phyloP scores from a whole-genome alignment of 371 early-diverging fungal genomes.

The Mortierella sp. region DNA sequence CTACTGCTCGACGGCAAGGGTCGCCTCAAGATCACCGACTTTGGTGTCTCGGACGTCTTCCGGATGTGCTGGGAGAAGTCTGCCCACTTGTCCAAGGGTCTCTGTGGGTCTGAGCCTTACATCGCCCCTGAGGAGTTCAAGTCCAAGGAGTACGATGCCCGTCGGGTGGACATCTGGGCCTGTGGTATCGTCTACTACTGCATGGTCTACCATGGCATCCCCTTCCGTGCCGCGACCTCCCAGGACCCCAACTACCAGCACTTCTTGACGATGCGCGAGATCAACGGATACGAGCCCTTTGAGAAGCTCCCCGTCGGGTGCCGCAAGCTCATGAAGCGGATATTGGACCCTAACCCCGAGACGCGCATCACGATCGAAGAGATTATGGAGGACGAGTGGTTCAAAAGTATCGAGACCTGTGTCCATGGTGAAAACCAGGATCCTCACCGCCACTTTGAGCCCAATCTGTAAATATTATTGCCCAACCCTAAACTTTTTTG shows the following conservation, averaged over 20 bases:
- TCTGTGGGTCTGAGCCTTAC: constrained; percentile 91
- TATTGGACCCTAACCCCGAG: constrained; percentile 85
- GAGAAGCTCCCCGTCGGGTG: constrained; percentile 64
- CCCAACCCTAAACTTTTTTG: constrained; percentile 79
- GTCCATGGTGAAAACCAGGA: constrained; percentile 55
- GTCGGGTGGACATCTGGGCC: constrained; percentile 88
- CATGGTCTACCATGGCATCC: constrained; percentile 78
- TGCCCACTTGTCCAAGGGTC: constrained; percentile 74
- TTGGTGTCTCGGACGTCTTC: constrained; percentile 96
- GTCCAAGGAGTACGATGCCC: constrained; percentile 79
- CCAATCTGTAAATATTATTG: constrained; percentile 71
- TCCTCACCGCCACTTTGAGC: constrained; percentile 55
- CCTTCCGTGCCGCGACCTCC: constrained; percentile 80
- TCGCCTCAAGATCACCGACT: constrained; percentile 97
- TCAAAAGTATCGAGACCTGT: constrained; percentile 72
- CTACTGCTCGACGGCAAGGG: constrained; percentile 86
- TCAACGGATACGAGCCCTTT: constrained; percentile 69
- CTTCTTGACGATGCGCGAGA: constrained; percentile 64
- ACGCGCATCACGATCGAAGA: constrained; percentile 74
- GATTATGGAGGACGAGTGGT: constrained; percentile 76
- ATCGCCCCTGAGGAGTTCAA: constrained; percentile 89
- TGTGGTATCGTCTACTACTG: constrained; percentile 88
- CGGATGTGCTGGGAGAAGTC: constrained; percentile 78
- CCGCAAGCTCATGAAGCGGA: constrained; percentile 72
- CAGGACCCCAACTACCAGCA: constrained; percentile 72